Conservation (phyloP, 2,329 filamentous ascomycete genomes). For the Chaetomium globosum region DNA sequence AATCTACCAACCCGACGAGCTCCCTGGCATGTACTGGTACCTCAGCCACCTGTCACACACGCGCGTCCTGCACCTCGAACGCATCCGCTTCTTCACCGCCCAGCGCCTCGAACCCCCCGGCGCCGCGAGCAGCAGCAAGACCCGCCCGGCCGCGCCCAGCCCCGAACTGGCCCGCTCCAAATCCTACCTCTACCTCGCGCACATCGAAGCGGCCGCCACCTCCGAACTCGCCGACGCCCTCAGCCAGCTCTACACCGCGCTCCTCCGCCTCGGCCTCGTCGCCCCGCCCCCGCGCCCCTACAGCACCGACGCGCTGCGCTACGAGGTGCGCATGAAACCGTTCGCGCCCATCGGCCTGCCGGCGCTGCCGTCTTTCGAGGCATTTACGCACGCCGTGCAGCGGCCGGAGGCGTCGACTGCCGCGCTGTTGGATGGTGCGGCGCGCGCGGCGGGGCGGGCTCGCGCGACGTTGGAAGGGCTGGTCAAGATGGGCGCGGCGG, state of each 20-base stretch:
- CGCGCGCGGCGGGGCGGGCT: slow-evolving; percentile 51
- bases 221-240: slow-evolving; percentile 59
- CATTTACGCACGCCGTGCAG: slow-evolving; percentile 54
- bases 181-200: slow-evolving; percentile 60
- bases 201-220: slow-evolving; percentile 67
- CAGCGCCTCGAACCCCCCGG: slow-evolving; percentile 38
- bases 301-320: slow-evolving; percentile 67
- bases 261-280: slow-evolving; percentile 62
- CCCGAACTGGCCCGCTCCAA: slow-evolving; percentile 53
- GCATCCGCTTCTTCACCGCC: slow-evolving; percentile 68
- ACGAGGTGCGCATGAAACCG: slow-evolving; percentile 84
- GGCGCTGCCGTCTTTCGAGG: slow-evolving; percentile 64
- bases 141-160: slow-evolving; percentile 38
- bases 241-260: slow-evolving; percentile 65
- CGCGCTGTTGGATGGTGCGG: slow-evolving; percentile 51
- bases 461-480: slow-evolving; percentile 61
- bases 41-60: slow-evolving; percentile 72
- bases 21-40: slow-evolving; percentile 90
- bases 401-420: slow-evolving; percentile 46
- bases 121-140: slow-evolving; percentile 18
- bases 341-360: slow-evolving; percentile 72
- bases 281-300: slow-evolving; percentile 62
- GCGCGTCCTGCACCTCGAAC: slow-evolving; percentile 68
- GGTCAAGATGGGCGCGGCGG: slow-evolving; percentile 53
- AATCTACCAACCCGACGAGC: slow-evolving; percentile 83